Conservation (phyloP, 768 basidiomycete species). For the Lactarius akahatsu region DNA sequence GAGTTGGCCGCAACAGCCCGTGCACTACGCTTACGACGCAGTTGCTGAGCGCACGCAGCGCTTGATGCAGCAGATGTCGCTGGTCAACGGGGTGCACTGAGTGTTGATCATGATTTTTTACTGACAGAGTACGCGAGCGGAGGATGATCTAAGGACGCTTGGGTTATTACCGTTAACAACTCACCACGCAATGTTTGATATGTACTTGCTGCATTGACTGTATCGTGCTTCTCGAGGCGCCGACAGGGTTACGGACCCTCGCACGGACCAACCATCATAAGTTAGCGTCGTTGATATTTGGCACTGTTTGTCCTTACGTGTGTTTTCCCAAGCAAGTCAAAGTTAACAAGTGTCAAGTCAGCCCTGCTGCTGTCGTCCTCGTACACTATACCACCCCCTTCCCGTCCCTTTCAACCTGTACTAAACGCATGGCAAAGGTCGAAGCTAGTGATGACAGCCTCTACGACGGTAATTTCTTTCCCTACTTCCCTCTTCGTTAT, state of each 20-base stretch:
- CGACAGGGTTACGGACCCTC: not conserved
- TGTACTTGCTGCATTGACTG: constrained; percentile 24
- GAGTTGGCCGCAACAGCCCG: constrained; percentile 45
- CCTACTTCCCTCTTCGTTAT: not conserved
- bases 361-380: not conserved
- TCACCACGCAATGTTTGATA: constrained; percentile 27
- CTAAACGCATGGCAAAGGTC: constrained; percentile 24
- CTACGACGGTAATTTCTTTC: constrained; percentile 23
- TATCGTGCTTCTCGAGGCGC: not conserved
- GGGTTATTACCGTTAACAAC: constrained; percentile 14
- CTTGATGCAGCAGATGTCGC: constrained; percentile 42
- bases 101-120: not conserved
- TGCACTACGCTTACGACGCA: constrained; percentile 88
- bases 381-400: constrained; percentile 1
- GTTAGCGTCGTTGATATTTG: constrained; percentile 9
- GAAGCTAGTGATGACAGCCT: constrained; percentile 28
- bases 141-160: constrained; percentile 12
- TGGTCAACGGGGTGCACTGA: constrained; percentile 36
- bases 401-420: not conserved
- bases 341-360: not conserved
- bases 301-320: constrained; percentile 16
- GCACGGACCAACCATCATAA: not conserved
- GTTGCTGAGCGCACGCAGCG: constrained; percentile 76
- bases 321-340: constrained; percentile 1
- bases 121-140: not conserved